Evolutionary conservation across 2,329 filamentous ascomycete species (phyloP).

Genomic region (Fusarium coffeatum): DNA sequence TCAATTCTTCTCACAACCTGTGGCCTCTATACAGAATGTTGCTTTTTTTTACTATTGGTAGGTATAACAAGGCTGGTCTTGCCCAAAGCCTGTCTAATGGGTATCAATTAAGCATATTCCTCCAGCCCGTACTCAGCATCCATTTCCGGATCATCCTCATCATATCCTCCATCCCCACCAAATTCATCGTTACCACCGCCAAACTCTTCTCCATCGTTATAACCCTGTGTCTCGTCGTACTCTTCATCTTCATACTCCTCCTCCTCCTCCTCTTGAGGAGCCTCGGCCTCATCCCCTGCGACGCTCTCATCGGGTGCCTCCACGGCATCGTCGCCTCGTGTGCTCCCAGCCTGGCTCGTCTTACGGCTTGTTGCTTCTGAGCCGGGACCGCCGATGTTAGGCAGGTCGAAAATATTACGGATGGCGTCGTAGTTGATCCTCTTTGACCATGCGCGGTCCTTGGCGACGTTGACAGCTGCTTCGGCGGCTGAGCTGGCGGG

Average conservation of each 20-base stretch:
- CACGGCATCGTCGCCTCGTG: conserved; percentile 51
- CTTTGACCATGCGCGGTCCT: conserved; percentile 75
- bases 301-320: conserved; percentile 53
- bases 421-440: conserved; percentile 80
- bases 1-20: too few species aligned
- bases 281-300: conserved; percentile 50
- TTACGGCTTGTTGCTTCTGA: conserved; percentile 63
- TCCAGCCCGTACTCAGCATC: conserved; percentile 53
- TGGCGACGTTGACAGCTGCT: conserved; percentile 74
- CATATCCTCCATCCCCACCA: conserved; percentile 49
- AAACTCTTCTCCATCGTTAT: conserved; percentile 50
- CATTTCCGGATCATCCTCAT: conserved; percentile 54
- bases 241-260: conserved; percentile 54
- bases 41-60: neutral
- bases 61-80: neutral
- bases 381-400: conserved; percentile 58
- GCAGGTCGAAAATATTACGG: conserved; percentile 65
- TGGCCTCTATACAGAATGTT: too few species aligned
- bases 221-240: conserved; percentile 51
- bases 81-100: conserved; percentile 17
- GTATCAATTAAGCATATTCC: conserved; percentile 43
- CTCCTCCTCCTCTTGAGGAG: conserved; percentile 48
- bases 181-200: conserved; percentile 48
- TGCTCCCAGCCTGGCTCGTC: conserved; percentile 54
- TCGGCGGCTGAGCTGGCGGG: conserved; percentile 76